These are phyloP conservation scores for Cynanchum wilfordii DNA, from an alignment of 257 asterid species.

Conservation along the genomic window DNA sequence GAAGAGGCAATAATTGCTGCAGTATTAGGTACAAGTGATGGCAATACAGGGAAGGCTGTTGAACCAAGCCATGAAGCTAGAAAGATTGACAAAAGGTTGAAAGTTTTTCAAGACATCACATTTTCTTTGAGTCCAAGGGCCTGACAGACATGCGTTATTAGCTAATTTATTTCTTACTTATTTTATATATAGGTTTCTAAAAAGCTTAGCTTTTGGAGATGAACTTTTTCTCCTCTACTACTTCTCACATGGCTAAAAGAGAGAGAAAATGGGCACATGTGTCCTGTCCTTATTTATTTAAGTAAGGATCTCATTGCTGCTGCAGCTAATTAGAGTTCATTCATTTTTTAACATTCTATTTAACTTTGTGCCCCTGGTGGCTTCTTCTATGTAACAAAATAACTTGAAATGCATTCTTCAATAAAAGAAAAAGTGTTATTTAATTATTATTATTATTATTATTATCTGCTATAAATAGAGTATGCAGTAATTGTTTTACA, in stretches of 20 bases:
- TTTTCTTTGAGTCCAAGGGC: slow-evolving; percentile 53
- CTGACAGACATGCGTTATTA: slow-evolving; percentile 5
- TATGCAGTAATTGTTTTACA: background rate
- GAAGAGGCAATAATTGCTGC: slow-evolving; percentile 85
- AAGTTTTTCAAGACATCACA: slow-evolving; percentile 85
- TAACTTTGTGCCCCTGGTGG: slow-evolving; percentile 4
- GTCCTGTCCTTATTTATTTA: background rate
- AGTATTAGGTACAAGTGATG: slow-evolving; percentile 38
- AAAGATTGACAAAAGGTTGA: slow-evolving; percentile 78
- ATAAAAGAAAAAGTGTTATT: slow-evolving; percentile 12
- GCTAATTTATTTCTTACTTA: slow-evolving; percentile 16
- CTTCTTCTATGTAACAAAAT: slow-evolving; percentile 13
- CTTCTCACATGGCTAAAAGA: slow-evolving; percentile 14
- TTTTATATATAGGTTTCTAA: background rate
- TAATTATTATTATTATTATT: background rate
- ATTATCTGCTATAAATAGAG: no score
- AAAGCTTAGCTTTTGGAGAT: slow-evolving; percentile 44
- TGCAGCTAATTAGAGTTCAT: background rate
- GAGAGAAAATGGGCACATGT: background rate
- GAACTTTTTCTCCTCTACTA: slow-evolving; percentile 64
- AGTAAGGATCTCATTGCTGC: background rate
- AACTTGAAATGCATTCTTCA: slow-evolving; percentile 10
- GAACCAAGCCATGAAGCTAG: slow-evolving; percentile 17
- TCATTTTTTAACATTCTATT: slow-evolving; percentile 7
- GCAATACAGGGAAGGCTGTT: slow-evolving; percentile 8